Evolutionary conservation across 148 eudicot genomes (phyloP).

Genomic region (Vaccinium vitisidaea): DNA sequence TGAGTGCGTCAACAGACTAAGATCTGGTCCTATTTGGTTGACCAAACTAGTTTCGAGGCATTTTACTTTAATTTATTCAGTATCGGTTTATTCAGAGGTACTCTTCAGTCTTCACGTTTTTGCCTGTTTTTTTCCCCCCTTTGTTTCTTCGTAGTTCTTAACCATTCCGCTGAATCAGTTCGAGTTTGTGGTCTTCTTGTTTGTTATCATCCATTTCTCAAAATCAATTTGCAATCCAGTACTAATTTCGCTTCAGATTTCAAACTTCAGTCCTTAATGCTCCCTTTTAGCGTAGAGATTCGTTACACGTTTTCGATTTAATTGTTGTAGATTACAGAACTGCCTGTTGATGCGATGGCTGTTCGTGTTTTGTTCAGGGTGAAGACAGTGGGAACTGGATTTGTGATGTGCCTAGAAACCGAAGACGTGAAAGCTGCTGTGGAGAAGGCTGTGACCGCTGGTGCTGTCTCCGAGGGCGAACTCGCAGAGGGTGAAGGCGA

Average conservation of each 20-base stretch:
- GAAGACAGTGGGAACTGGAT: slow-evolving; percentile 34
- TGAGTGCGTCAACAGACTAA: too few species aligned
- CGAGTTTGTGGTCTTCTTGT: too few species aligned
- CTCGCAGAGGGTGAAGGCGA: slow-evolving; percentile 47
- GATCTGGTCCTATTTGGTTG: background rate
- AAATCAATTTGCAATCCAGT: background rate
- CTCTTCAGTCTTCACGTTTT: background rate
- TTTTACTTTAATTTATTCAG: background rate
- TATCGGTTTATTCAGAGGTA: background rate
- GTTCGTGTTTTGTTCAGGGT: slow-evolving; percentile 27
- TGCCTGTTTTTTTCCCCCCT: background rate
- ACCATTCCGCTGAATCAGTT: background rate
- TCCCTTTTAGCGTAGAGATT: background rate
- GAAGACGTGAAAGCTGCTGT: slow-evolving; percentile 61
- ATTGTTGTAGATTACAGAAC: too few species aligned
- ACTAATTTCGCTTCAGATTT: too few species aligned
- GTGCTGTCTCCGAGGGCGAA: slow-evolving; percentile 60
- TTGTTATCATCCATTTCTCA: too few species aligned
- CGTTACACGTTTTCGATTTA: background rate
- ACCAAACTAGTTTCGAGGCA: background rate
- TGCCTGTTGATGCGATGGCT: background rate
- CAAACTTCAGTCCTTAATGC: background rate
- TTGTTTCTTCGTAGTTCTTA: background rate
- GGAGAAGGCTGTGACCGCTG: slow-evolving; percentile 59
- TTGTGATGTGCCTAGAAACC: slow-evolving; percentile 53